Percentiles rank a stretch among this genome's conserved stretches.
Evolutionary conservation across 768 basidiomycete genomes (phyloP).

Genomic region (Tulasnella sp.): DNA sequence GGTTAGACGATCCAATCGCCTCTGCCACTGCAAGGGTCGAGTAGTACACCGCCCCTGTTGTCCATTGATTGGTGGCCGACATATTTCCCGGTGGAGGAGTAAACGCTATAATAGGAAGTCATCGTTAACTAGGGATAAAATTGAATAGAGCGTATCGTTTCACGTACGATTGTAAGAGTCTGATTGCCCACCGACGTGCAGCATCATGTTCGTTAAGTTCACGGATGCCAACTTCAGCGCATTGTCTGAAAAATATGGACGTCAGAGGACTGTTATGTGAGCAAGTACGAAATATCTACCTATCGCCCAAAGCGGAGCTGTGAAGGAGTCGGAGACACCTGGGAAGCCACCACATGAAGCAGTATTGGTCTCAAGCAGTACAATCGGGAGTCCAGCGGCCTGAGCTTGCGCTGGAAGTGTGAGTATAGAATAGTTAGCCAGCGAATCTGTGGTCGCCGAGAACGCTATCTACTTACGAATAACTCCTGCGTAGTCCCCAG

Average conservation of each 20-base stretch:
- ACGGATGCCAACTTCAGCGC: constrained; percentile 39
- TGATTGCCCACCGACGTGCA: constrained; percentile 41
- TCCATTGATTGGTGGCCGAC: constrained; percentile 33
- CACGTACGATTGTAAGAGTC: constrained; percentile 43
- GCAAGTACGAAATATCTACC: neutral
- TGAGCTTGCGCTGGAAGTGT: constrained; percentile 28
- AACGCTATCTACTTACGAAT: constrained; percentile 28
- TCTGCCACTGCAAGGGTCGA: constrained; percentile 38
- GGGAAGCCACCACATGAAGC: constrained; percentile 47
- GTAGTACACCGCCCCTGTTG: constrained; percentile 41
- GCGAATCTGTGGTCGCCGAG: neutral
- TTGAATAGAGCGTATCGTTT: too few relatives aligned
- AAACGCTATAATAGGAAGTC: constrained; percentile 32
- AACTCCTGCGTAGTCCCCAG: constrained; percentile 40
- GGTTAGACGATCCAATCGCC: constrained; percentile 35
- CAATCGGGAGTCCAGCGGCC: constrained; percentile 31
- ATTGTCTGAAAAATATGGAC: constrained; percentile 28
- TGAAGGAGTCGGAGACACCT: constrained; percentile 42
- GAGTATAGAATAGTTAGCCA: too few relatives aligned
- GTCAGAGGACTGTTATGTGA: constrained; percentile 4
- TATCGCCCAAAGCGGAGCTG: constrained; percentile 40
- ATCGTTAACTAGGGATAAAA: neutral
- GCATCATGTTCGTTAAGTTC: constrained; percentile 38
- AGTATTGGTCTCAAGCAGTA: constrained; percentile 61
- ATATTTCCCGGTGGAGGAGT: constrained; percentile 41